Base-by-base conservation (phyloP, 1,284 basidiomycete species). In the Irpex lacteus region DNA sequence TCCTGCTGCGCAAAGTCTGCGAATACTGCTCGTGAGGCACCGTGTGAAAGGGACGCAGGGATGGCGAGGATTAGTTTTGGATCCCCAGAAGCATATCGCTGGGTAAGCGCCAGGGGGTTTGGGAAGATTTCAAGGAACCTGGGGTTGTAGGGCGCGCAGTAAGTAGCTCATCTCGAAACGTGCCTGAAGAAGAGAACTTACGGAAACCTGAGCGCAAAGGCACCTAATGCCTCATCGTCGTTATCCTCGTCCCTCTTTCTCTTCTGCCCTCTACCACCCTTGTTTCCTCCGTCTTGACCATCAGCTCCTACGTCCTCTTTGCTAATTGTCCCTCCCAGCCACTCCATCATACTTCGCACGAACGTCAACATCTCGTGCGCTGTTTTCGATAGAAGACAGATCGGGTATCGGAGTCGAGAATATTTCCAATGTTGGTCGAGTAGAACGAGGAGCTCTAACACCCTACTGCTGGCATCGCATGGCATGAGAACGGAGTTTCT, bases 341-440 rank as follows among this genome's bases (percentile, higher is more conserved):
- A 99, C 75, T 98, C 98, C 87, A 98, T 97, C 89, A 99, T 92
- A 81, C 94, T 97, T 63, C 96, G 82, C 15, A 98, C 94, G 71
- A 97, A 96, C 1, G 94, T 92, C 47, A 98, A 80, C 88, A 98
- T 97, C 76, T 99, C 97, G 67, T 91, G 88, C 1, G 92, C 96
- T 1, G 95, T 97, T 38, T 90, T 85, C 64, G 93, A 94, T 54
- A 99, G 85, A 18, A 99, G 85, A 74, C 97, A 99, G 37, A 99
- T 91, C 0, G 97, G 96, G 72, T 84, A 89, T 71, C 85, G 85
- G 32, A 93, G 85, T 59, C 88, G 86, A 5, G 83, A 92, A 77
- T 89, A 98, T 60, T 91, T 92, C 98, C 98, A 99, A 74, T 99
- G 97, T 74, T 98, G 96, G 73, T 99, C 98, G 50, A 99, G 86